Base-by-base conservation (phyloP, 805 yeast species). In the Yarrowia sp. region DNA sequence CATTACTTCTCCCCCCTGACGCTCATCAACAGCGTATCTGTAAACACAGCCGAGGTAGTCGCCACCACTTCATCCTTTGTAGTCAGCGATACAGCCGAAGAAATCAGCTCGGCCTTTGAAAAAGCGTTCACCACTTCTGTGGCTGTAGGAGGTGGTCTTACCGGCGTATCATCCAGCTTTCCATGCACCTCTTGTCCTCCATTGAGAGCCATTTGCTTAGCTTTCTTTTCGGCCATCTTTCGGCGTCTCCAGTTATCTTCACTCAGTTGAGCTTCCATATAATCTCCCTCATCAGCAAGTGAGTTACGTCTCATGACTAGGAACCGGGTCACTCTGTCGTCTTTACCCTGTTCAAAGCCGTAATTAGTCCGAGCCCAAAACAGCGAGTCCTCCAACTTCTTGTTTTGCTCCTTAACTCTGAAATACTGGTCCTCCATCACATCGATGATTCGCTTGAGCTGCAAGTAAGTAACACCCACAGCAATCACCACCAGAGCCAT, bases 361-460 rank as follows among this genome's bases (percentile, higher is more conserved):
- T 43, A 58, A 18, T 58, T 58, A 33, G 15, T 33, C 17, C 51
- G 17, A 1, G 64, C 51, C 64, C 64, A 58, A n/a, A 33, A 58
- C 10, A 58, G 22, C 14, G 51, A 43, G 35, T 58, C 43, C 14
- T 58, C 64, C 43, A 58, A 32, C 42, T 35, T 35, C 22, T 43
- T 58, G 64, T 58, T 58, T 22, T 58, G 41, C 15, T 58, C 64
- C 51, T 58, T 43, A 35, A 58, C 51, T 14, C 51, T 32, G 33
- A 58, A 58, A 18, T 43, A 44, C 43, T 58, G 64, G 43, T 58
- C 64, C 35, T 58, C 64, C 64, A 58, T 58, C 7, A 43, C 51
- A 18, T 58, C 43, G 22, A 58, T 58, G 35, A 58, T 58, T 1
- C 64, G 50, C n/a, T 44, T 32, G 33, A 58, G 18, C 43, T 58